Conservation (phyloP, 805 yeast species). For the Candida hispaniensis region DNA sequence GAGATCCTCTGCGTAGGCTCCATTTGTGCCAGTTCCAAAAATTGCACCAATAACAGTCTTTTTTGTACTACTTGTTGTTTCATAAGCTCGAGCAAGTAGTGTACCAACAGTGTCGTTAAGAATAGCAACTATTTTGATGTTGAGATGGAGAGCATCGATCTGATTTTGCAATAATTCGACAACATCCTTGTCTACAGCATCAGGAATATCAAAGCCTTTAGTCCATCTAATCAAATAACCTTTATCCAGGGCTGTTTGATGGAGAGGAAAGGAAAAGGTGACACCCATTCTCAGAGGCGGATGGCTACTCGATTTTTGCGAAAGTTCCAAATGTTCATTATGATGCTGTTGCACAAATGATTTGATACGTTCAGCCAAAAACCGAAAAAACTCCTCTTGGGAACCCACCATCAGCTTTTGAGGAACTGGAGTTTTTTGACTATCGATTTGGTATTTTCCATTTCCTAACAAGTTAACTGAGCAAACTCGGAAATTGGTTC, state of each 20-base stretch:
- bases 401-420: slow-evolving; percentile 56
- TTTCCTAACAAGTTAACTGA: slow-evolving; percentile 54
- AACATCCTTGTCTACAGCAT: slow-evolving; percentile 76
- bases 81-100: slow-evolving; percentile 74
- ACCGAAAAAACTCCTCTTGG: slow-evolving; percentile 58
- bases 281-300: slow-evolving; percentile 71
- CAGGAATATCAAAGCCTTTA: slow-evolving; percentile 81
- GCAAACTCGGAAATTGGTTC: slow-evolving; percentile 92
- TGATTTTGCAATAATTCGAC: slow-evolving; percentile 62
- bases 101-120: slow-evolving; percentile 97
- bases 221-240: slow-evolving; percentile 93
- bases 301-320: slow-evolving; percentile 19
- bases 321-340: slow-evolving; percentile 33
- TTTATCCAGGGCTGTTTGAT: slow-evolving; percentile 66
- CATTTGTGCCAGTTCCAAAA: slow-evolving; percentile 97
- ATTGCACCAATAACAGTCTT: slow-evolving; percentile 81
- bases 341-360: slow-evolving; percentile 61
- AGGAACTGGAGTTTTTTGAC: slow-evolving; percentile 72
- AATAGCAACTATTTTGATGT: slow-evolving; percentile 63
- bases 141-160: slow-evolving; percentile 46
- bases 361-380: slow-evolving; percentile 60
- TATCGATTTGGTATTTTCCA: slow-evolving; percentile 67
- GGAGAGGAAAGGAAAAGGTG: slow-evolving; percentile 88
- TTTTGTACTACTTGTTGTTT: slow-evolving; percentile 45
- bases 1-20: slow-evolving; percentile 78